These are phyloP conservation scores for Chamaecyparis obtusa DNA, from an alignment of 75 land plant genomes.

Conservation along the genomic window DNA sequence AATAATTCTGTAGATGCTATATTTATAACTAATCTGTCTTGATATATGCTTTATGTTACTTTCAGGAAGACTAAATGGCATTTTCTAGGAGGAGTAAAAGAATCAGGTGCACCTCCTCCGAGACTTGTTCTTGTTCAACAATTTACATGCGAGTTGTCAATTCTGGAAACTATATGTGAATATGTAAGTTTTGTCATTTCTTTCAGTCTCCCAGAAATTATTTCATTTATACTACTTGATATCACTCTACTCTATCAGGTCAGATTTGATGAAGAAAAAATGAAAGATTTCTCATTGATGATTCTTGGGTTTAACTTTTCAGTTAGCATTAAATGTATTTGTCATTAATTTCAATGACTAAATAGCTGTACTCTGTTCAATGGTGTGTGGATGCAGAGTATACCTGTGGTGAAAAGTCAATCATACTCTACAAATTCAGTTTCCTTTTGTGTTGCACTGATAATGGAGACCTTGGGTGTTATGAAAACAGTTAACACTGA, in stretches of 20 bases:
- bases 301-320: background rate
- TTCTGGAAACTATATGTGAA: slow-evolving; percentile 74
- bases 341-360: background rate
- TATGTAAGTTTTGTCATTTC: slow-evolving; percentile 48
- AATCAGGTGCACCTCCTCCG: slow-evolving; percentile 81
- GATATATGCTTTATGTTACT: background rate
- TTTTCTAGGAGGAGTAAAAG: slow-evolving; percentile 76
- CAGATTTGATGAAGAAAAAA: background rate
- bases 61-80: slow-evolving; percentile 78
- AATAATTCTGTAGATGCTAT: background rate
- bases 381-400: background rate
- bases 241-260: background rate
- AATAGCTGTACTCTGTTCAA: background rate
- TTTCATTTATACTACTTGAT: background rate
- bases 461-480: slow-evolving; percentile 67
- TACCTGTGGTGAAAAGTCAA: slow-evolving; percentile 3
- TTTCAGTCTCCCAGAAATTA: background rate
- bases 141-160: slow-evolving; percentile 62
- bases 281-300: background rate
- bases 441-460: slow-evolving; percentile 61
- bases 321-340: background rate
- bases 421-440: slow-evolving; percentile 33
- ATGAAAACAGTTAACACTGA: slow-evolving; percentile 41
- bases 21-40: background rate
- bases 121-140: slow-evolving; percentile 77